Base-by-base conservation (phyloP, 352 stramenopile species). In the Elongisporangium anandrum region DNA sequence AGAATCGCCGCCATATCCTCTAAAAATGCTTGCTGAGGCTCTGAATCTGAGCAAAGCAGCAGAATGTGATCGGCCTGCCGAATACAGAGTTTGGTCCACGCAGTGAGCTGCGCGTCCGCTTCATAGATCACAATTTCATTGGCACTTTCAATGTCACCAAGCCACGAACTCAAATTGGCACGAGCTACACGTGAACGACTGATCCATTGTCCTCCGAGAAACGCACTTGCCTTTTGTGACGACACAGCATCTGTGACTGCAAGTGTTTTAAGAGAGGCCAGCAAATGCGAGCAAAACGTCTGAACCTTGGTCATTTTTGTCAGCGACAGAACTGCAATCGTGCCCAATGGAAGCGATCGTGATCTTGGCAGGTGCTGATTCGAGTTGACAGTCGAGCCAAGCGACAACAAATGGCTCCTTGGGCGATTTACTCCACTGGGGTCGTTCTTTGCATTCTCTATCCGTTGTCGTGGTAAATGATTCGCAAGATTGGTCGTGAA, bases 61-160 rank as follows among this genome's bases (percentile, higher is more conserved):
- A 95, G 66, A 16, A 95, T 89, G 34, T 90, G 83, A 61, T 95
- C 87, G 17, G 87, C 87, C 60, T 95, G 87, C 0, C 87, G 83
- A 55, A 95, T 81, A 48, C 87, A 95, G 3, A 95, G 64, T 61
- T 88, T 87, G 6, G 85, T 94, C 87, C 87, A 95, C 4, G 71
- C 63, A 16, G 80, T 94, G 19, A 94, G 65, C 19, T 86, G 62
- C 21, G 64, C 62, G 55, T 95, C 87, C 7, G 79, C 85, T 64
- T 94, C 85, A 53, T 92, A 94, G 34, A 95, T 86, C 3, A 94
- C 79, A 17, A 95, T 54, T 29, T 93, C 82, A 34, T 85, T 80
- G 0, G 79, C 76, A 41, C 79, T 86, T 52, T 95, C 87, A 9
- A 95, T 73, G 8, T 95, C 87, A 5, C 85, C 83, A 39, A 95